These are phyloP conservation scores for Actinomucor elegans DNA, from an alignment of 371 early-diverging fungal species.

Conservation along the genomic window DNA sequence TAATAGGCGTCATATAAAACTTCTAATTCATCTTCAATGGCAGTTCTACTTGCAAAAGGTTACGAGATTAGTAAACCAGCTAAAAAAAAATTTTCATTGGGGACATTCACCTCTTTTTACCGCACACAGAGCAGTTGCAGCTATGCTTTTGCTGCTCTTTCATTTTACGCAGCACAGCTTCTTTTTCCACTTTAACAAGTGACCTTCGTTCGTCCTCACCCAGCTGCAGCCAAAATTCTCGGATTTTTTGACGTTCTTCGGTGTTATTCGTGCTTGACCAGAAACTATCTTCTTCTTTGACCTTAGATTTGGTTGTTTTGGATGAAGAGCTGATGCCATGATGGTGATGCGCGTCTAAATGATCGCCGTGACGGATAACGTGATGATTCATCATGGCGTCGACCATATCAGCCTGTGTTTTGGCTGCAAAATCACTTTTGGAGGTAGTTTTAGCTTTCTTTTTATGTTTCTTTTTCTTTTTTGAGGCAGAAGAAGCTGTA, in stretches of 20 bases:
- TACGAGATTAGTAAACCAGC: background rate
- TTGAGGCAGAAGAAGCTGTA: constrained; percentile 12
- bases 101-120: constrained; percentile 77
- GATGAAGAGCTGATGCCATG: constrained; percentile 4
- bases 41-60: constrained; percentile 55
- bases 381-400: constrained; percentile 33
- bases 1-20: constrained; percentile 91
- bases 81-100: background rate
- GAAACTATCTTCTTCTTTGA: constrained; percentile 24
- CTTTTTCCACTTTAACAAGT: constrained; percentile 87
- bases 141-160: constrained; percentile 92
- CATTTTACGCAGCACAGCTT: constrained; percentile 88
- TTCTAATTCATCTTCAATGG: constrained; percentile 91
- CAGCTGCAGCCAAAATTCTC: constrained; percentile 90
- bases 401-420: constrained; percentile 23
- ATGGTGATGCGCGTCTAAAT: constrained; percentile 5
- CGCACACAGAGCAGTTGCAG: constrained; percentile 88
- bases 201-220: constrained; percentile 82
- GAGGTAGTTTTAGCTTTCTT: constrained; percentile 11
- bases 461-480: constrained; percentile 25
- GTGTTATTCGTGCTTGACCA: constrained; percentile 75
- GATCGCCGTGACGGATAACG: constrained; percentile 23
- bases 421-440: constrained; percentile 6
- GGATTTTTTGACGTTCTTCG: constrained; percentile 82
- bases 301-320: background rate